These are phyloP conservation scores for Rhizophlyctis rosea DNA, from an alignment of 192 early-diverging fungal species.

Conservation along the genomic window DNA sequence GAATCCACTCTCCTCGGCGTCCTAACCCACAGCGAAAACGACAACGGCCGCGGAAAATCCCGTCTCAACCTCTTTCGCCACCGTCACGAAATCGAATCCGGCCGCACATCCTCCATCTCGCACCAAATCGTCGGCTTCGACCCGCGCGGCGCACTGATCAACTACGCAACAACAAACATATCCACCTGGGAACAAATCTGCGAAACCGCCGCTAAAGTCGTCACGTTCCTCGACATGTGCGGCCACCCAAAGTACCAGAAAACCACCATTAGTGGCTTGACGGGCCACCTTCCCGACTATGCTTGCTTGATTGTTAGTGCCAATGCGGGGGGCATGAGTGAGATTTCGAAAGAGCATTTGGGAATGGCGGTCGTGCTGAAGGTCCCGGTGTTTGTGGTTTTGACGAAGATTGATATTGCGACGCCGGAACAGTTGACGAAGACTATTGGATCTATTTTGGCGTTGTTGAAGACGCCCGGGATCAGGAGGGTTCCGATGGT, in stretches of 20 bases:
- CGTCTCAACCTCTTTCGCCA: slow-evolving; percentile 83
- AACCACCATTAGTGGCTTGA: slow-evolving; percentile 84
- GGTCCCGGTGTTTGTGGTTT: slow-evolving; percentile 75
- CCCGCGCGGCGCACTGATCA: slow-evolving; percentile 66
- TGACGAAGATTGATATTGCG: slow-evolving; percentile 78
- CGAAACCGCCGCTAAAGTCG: slow-evolving; percentile 71
- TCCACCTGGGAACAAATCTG: slow-evolving; percentile 83
- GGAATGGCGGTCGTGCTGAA: slow-evolving; percentile 69
- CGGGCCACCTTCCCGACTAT: slow-evolving; percentile 78
- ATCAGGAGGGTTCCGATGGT: slow-evolving; percentile 45
- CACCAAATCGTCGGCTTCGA: slow-evolving; percentile 86
- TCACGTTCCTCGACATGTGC: slow-evolving; percentile 86
- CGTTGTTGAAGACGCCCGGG: slow-evolving; percentile 41
- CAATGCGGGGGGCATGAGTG: slow-evolving; percentile 57
- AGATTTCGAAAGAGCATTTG: slow-evolving; percentile 77
- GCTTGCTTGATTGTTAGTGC: slow-evolving; percentile 81
- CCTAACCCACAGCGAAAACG: slow-evolving; percentile 74
- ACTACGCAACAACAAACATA: slow-evolving; percentile 73
- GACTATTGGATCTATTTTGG: slow-evolving; percentile 40
- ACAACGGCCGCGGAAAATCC: slow-evolving; percentile 84
- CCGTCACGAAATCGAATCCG: slow-evolving; percentile 87
- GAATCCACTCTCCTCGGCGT: slow-evolving; percentile 84
- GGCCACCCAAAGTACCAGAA: slow-evolving; percentile 84
- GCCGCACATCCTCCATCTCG: slow-evolving; percentile 83
- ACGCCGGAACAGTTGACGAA: slow-evolving; percentile 38